Evolutionary conservation across 129 eudicot genomes (phyloP).

Genomic region (Helianthus tuberosus): DNA sequence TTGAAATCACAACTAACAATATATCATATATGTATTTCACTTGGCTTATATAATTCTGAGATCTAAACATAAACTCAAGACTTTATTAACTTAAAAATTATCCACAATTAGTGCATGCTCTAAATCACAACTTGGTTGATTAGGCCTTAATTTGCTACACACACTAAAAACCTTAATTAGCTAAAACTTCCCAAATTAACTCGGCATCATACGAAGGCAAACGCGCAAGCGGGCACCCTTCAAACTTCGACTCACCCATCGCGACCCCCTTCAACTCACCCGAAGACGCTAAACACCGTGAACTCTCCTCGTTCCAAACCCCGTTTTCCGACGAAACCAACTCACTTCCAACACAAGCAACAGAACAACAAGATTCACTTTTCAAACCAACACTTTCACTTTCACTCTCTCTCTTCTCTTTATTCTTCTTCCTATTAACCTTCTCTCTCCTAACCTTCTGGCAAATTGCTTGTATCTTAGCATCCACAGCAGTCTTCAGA

Average conservation of each 20-base stretch:
- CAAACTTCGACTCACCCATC: constrained; percentile 39
- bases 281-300: constrained; percentile 38
- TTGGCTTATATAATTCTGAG: background rate
- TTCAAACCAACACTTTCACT: constrained; percentile 12
- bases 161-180: constrained; percentile 41
- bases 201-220: constrained; percentile 87
- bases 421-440: constrained; percentile 40
- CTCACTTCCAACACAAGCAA: constrained; percentile 25
- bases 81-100: constrained; percentile 21
- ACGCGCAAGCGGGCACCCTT: constrained; percentile 67
- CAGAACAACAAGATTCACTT: constrained; percentile 21
- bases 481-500: constrained; percentile 71
- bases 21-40: background rate
- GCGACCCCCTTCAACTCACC: constrained; percentile 30
- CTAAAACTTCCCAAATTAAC: constrained; percentile 82
- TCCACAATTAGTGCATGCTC: constrained; percentile 31
- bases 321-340: constrained; percentile 59
- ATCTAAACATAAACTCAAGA: background rate
- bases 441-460: constrained; percentile 72
- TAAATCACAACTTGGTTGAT: constrained; percentile 18
- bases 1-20: background rate
- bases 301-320: constrained; percentile 52
- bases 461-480: constrained; percentile 84
- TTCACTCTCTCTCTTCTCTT: constrained; percentile 26
- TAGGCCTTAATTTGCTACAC: constrained; percentile 13